Evolutionary conservation across 352 stramenopile genomes (phyloP).

Genomic region (Phytopythium ostracodes): DNA sequence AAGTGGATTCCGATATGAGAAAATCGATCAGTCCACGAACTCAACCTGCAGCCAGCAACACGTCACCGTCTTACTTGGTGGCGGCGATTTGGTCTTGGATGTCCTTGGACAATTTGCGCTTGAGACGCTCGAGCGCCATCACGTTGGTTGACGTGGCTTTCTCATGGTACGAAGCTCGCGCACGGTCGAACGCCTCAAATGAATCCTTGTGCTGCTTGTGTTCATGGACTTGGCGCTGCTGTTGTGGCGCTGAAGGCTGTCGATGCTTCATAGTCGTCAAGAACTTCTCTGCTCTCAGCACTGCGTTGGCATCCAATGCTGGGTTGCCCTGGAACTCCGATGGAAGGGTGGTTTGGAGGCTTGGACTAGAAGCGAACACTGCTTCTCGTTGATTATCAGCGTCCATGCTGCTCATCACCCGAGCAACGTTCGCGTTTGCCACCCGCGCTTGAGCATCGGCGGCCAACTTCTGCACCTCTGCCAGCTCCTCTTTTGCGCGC

Average conservation of each 20-base stretch:
- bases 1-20: not conserved
- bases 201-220: not conserved
- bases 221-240: not conserved
- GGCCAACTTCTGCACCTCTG: slow-evolving; percentile 37
- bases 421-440: slow-evolving; percentile 5
- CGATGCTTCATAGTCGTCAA: not conserved
- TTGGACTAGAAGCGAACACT: not conserved
- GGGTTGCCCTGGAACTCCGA: not conserved
- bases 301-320: not conserved
- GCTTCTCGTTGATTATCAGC: not conserved
- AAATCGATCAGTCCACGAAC: not conserved
- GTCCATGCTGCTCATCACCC: not conserved
- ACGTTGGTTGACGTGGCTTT: slow-evolving; percentile 22
- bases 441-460: slow-evolving; percentile 35
- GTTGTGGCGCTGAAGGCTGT: not conserved
- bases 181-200: slow-evolving; percentile 6
- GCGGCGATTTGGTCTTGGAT: slow-evolving; percentile 43
- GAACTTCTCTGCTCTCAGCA: not conserved
- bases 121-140: slow-evolving; percentile 30
- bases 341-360: not conserved
- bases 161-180: not conserved
- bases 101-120: slow-evolving; percentile 26
- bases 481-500: slow-evolving; percentile 26
- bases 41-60: not conserved
- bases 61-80: slow-evolving; percentile 31